Conservation (phyloP, 768 basidiomycete species). For the Pholiota microspora region DNA sequence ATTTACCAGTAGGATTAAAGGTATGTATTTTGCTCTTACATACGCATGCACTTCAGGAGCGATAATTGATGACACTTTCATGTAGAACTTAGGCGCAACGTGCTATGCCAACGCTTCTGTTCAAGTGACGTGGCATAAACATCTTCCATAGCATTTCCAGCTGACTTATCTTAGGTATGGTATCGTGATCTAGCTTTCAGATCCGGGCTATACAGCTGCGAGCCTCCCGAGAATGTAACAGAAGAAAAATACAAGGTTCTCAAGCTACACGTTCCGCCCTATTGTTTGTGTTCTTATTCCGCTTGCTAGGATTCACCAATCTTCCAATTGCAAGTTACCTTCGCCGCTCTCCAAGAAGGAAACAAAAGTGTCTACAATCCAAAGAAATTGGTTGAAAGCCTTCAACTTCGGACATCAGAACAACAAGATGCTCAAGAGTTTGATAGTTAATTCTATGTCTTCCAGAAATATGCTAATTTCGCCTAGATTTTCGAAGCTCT, state of each 20-base stretch:
- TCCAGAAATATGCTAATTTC: slow-evolving; percentile 6
- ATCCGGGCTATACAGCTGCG: slow-evolving; percentile 77
- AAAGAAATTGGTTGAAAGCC: slow-evolving; percentile 76
- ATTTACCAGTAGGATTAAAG: slow-evolving; percentile 74
- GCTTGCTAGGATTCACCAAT: slow-evolving; percentile 66
- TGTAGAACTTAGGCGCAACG: slow-evolving; percentile 91
- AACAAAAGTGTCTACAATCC: slow-evolving; percentile 78
- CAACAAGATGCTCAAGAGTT: slow-evolving; percentile 99
- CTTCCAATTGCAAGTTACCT: slow-evolving; percentile 75
- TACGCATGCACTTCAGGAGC: not conserved
- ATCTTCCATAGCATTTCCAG: not conserved
- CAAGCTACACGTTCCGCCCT: not conserved
- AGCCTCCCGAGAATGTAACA: slow-evolving; percentile 46
- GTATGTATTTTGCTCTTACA: slow-evolving; percentile 33
- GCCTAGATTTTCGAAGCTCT: slow-evolving; percentile 87
- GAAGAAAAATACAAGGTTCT: slow-evolving; percentile 41
- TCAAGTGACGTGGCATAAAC: slow-evolving; percentile 51
- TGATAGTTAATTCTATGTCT: slow-evolving; percentile 19
- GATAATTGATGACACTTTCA: not conserved
- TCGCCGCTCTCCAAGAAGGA: slow-evolving; percentile 83
- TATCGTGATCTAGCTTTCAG: slow-evolving; percentile 84
- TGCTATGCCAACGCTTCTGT: slow-evolving; percentile 97
- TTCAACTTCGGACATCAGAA: slow-evolving; percentile 76
- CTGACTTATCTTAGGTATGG: slow-evolving; percentile 66
- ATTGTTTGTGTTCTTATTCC: not conserved